Percentiles rank a stretch among this genome's conserved stretches.
phyloP scores from a whole-genome alignment of 257 asterid species.

The Petrea volubilis region DNA sequence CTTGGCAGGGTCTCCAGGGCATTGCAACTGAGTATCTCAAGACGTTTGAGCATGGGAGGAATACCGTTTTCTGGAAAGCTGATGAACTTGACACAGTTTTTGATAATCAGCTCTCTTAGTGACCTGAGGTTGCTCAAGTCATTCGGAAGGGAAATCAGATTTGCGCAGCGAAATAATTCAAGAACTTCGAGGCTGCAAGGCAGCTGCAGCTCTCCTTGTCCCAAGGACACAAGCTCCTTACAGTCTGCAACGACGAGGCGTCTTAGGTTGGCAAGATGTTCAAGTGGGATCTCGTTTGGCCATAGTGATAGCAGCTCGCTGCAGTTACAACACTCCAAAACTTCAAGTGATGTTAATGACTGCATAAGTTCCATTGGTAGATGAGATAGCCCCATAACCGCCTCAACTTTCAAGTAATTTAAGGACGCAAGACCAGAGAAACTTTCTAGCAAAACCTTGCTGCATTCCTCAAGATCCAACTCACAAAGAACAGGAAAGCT shows the following conservation, averaged over 20 bases:
- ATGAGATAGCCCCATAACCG: slow-evolving; percentile 42
- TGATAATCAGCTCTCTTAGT: slow-evolving; percentile 56
- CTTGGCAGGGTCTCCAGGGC: slow-evolving; percentile 56
- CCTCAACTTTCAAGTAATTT: slow-evolving; percentile 58
- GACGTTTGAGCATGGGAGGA: slow-evolving; percentile 63
- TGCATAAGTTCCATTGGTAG: slow-evolving; percentile 44
- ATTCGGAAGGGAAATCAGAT: slow-evolving; percentile 41
- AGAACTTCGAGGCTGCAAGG: slow-evolving; percentile 65
- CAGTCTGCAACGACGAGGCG: slow-evolving; percentile 65
- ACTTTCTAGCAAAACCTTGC: slow-evolving; percentile 42
- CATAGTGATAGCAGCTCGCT: slow-evolving; percentile 48
- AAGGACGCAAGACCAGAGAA: slow-evolving; percentile 42
- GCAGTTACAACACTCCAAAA: slow-evolving; percentile 64
- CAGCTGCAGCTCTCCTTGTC: slow-evolving; percentile 54
- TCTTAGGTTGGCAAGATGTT: slow-evolving; percentile 42
- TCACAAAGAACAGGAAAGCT: slow-evolving; percentile 47
- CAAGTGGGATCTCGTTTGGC: slow-evolving; percentile 37
- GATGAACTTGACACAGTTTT: slow-evolving; percentile 44
- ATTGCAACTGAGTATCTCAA: slow-evolving; percentile 58
- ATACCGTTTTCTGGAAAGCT: slow-evolving; percentile 51
- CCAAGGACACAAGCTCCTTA: slow-evolving; percentile 45
- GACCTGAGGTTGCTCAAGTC: slow-evolving; percentile 42
- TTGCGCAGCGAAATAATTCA: slow-evolving; percentile 55
- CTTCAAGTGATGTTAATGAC: slow-evolving; percentile 50
- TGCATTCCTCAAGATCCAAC: slow-evolving; percentile 61